Conservation (phyloP, 202 grass and related monocot species). For the Panicum virgatum region DNA sequence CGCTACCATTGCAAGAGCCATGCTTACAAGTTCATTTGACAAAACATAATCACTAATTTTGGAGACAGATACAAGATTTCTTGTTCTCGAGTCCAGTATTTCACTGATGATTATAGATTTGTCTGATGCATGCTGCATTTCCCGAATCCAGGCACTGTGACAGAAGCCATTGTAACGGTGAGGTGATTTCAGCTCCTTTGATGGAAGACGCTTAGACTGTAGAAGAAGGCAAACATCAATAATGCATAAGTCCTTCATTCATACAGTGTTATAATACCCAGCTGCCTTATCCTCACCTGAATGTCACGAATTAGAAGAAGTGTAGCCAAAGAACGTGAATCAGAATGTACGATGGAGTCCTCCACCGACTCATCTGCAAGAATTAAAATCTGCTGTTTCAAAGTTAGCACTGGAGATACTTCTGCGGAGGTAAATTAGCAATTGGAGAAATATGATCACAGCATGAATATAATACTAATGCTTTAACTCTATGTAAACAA, state of each 20-base stretch:
- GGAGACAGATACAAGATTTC: constrained; percentile 89
- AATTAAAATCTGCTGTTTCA: constrained; percentile 90
- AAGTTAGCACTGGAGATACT: constrained; percentile 56
- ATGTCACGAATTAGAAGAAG: constrained; percentile 91
- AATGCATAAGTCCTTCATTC: constrained; percentile 4
- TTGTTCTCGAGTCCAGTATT: constrained; percentile 94
- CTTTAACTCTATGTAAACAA: constrained; percentile 15
- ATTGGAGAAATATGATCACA: neutral
- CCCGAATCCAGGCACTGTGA: constrained; percentile 81
- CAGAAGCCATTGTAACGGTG: constrained; percentile 52
- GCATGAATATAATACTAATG: neutral
- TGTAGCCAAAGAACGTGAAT: constrained; percentile 83
- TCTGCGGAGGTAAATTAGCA: constrained; percentile 1
- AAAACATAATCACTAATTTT: constrained; percentile 96
- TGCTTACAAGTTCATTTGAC: constrained; percentile 97
- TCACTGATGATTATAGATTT: constrained; percentile 98
- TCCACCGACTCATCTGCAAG: constrained; percentile 97
- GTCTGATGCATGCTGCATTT: constrained; percentile 96
- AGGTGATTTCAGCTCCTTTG: constrained; percentile 72
- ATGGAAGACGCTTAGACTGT: constrained; percentile 91
- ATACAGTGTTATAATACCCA: neutral
- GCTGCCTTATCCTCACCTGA: constrained; percentile 52
- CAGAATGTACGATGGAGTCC: constrained; percentile 76
- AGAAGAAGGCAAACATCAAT: constrained; percentile 31
- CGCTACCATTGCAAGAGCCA: constrained; percentile 98